Percentiles rank a stretch among this genome's conserved stretches.
Conservation (phyloP, 2,329 filamentous ascomycete species). For the Neoarthrinium moseri region DNA sequence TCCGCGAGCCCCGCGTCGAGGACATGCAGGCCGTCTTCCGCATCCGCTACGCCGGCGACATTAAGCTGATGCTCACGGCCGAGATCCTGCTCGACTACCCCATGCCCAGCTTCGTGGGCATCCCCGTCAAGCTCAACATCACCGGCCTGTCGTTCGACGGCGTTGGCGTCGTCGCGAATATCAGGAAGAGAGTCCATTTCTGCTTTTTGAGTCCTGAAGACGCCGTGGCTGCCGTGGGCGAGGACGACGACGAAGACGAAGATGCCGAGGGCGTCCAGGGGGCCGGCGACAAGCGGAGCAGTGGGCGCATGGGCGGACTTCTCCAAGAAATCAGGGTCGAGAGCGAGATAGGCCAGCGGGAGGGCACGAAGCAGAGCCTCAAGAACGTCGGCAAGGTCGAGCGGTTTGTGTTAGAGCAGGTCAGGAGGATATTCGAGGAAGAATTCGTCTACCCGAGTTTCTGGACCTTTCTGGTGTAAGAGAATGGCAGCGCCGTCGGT, state of each 20-base stretch:
- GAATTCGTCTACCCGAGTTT: conserved; percentile 98
- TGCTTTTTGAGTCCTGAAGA: conserved; percentile 94
- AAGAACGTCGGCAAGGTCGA: conserved; percentile 99
- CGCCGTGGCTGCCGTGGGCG: conserved; percentile 69
- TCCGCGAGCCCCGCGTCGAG: conserved; percentile 74
- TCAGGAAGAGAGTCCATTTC: conserved; percentile 85
- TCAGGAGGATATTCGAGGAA: conserved; percentile 95
- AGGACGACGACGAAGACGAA: conserved; percentile 37
- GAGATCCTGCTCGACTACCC: conserved; percentile 97
- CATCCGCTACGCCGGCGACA: conserved; percentile 83
- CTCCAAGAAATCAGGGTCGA: conserved; percentile 93
- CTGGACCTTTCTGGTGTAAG: conserved; percentile 92
- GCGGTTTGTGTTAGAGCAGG: conserved; percentile 94
- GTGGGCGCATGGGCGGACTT: conserved; percentile 64
- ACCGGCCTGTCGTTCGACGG: conserved; percentile 95
- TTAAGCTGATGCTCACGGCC: conserved; percentile 85
- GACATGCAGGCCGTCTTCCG: conserved; percentile 93
- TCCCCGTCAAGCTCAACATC: conserved; percentile 91
- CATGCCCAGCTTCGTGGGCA: conserved; percentile 96
- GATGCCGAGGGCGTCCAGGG: conserved; percentile 19
- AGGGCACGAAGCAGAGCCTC: conserved; percentile 87
- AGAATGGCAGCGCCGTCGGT: too few relatives aligned
- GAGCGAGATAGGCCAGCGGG: conserved; percentile 93
- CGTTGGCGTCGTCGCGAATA: conserved; percentile 87
- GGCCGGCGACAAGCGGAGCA: conserved; percentile 35